Evolutionary conservation across 164 flowering plant genomes (phyloP).

Genomic region (Liquidambar formosana): DNA sequence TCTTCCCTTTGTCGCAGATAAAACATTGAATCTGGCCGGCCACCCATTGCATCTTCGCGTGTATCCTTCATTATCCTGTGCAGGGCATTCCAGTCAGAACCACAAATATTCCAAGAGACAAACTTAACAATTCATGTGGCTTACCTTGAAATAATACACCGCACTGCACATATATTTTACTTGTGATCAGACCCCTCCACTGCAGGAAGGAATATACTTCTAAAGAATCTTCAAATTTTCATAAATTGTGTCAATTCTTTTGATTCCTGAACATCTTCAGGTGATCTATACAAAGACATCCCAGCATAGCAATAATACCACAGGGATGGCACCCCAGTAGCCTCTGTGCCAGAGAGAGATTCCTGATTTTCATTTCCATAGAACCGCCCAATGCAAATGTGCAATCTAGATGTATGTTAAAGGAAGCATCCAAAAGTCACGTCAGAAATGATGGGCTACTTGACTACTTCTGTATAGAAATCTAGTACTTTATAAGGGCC

Average conservation of each 20-base stretch:
- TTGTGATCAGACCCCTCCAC: not conserved
- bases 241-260: not conserved
- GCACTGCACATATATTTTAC: not conserved
- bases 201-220: not conserved
- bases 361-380: not conserved
- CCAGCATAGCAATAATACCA: constrained; percentile 10
- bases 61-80: not conserved
- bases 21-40: not conserved
- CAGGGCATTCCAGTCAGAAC: constrained; percentile 1
- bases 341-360: not conserved
- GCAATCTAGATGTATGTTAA: not conserved
- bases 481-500: constrained; percentile 77
- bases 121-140: not conserved
- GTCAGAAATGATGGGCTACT: not conserved
- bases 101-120: too few species aligned
- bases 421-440: not conserved
- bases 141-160: not conserved
- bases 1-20: not conserved
- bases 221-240: not conserved
- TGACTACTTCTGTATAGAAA: constrained; percentile 5
- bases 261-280: not conserved
- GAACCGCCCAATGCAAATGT: not conserved
- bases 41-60: constrained; percentile 2
- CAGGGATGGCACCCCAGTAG: not conserved
- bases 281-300: constrained; percentile 11